Conservation (phyloP, 2,329 filamentous ascomycete species). For the Hawksworthiomyces lignivorus region DNA sequence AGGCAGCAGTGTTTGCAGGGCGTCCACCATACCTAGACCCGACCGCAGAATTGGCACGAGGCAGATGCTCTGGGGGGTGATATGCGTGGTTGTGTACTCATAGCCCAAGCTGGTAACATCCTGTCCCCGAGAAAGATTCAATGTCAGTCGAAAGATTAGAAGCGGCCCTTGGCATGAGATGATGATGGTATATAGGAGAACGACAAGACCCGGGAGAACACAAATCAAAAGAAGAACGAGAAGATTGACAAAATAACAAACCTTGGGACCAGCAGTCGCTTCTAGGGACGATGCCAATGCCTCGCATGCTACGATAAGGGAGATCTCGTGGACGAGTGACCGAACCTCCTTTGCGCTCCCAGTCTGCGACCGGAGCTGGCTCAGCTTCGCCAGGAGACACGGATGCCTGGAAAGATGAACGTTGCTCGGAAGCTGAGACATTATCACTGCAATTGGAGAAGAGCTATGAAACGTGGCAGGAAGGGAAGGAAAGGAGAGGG, state of each 20-base stretch:
- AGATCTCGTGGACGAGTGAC: conserved; percentile 75
- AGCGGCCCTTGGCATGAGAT: too few species aligned
- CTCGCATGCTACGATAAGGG: conserved; percentile 74
- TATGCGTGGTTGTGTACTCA: conserved; percentile 58
- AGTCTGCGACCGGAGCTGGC: conserved; percentile 69
- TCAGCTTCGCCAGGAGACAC: conserved; percentile 80
- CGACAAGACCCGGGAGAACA: neutral
- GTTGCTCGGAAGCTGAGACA: conserved; percentile 41
- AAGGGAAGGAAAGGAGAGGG: too few species aligned
- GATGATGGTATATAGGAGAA: too few species aligned
- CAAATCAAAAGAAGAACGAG: conserved; percentile 3
- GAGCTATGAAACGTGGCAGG: too few species aligned
- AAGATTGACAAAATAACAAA: conserved; percentile 31
- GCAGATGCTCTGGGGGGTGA: conserved; percentile 61
- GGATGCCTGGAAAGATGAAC: conserved; percentile 79
- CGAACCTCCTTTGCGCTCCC: conserved; percentile 71
- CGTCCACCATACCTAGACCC: conserved; percentile 84
- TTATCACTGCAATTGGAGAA: too few species aligned
- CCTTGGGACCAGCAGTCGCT: conserved; percentile 52
- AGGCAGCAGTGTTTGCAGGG: conserved; percentile 76
- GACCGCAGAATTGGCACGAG: conserved; percentile 90
- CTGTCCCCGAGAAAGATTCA: too few species aligned
- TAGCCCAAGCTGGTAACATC: conserved; percentile 72
- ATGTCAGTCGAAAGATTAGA: too few species aligned
- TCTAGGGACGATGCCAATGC: conserved; percentile 61